Conservation (phyloP, 129 eudicot species). For the sunflower (Helianthus annuus) region DNA sequence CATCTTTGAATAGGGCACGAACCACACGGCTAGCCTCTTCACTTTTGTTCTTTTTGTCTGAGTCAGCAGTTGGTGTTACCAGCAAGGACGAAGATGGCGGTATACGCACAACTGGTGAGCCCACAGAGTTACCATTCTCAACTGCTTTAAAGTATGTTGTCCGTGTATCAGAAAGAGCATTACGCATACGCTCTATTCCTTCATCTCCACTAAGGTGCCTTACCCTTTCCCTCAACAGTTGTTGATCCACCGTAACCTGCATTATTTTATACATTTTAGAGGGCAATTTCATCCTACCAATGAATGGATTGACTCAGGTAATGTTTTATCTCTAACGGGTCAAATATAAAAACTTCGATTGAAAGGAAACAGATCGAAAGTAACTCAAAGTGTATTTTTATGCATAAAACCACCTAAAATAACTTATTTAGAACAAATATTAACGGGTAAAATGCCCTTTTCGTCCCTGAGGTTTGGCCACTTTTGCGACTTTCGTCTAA, state of each 20-base stretch:
- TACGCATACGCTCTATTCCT: constrained; percentile 81
- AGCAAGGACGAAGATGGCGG: constrained; percentile 37
- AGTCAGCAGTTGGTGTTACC: constrained; percentile 20
- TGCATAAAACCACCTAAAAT: neutral
- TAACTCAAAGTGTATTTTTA: neutral
- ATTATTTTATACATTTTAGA: constrained; percentile 13
- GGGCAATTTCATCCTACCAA: constrained; percentile 3
- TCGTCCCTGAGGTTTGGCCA: too few relatives aligned
- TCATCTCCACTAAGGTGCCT: constrained; percentile 78
- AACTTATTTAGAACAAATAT: neutral
- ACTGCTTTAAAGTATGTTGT: constrained; percentile 57
- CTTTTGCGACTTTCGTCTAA: too few relatives aligned
- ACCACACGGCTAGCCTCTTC: constrained; percentile 52
- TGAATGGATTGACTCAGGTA: neutral
- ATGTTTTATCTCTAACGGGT: neutral
- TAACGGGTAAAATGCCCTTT: too few relatives aligned
- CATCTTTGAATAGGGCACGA: constrained; percentile 69
- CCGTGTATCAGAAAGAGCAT: constrained; percentile 73
- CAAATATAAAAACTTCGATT: neutral
- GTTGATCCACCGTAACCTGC: constrained; percentile 85
- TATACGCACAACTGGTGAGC: constrained; percentile 45
- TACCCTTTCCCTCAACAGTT: constrained; percentile 73
- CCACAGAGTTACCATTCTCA: constrained; percentile 48
- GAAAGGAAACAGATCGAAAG: neutral
- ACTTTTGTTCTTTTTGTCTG: constrained; percentile 30